Percentiles rank a stretch among this genome's conserved stretches.
Evolutionary conservation across 2,329 filamentous ascomycete species (phyloP).

Genomic region (Colletotrichum tabaci): DNA sequence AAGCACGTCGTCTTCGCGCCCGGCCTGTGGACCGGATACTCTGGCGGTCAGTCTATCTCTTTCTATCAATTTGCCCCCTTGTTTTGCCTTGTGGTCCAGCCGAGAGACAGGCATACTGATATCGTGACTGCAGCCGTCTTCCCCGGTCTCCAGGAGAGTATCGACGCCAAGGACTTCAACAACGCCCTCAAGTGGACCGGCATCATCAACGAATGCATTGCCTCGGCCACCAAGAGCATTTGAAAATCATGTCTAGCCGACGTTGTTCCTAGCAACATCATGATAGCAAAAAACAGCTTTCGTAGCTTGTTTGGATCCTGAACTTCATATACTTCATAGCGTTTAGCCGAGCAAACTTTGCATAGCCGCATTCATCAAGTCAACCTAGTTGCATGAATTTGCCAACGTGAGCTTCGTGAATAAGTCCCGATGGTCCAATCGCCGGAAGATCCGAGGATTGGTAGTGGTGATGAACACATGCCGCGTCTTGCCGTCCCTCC

Average conservation of each 20-base stretch:
- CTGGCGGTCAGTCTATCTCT: conserved; percentile 71
- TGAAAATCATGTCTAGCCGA: neutral
- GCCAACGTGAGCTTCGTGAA: neutral
- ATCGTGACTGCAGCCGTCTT: conserved; percentile 65
- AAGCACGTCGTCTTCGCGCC: conserved; percentile 97
- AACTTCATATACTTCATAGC: too few relatives aligned
- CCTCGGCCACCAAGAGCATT: conserved; percentile 59
- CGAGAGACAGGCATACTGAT: conserved; percentile 34
- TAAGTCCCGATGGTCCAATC: too few relatives aligned
- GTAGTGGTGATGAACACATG: neutral
- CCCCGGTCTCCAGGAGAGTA: conserved; percentile 74
- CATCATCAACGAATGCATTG: conserved; percentile 69
- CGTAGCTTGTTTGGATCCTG: neutral
- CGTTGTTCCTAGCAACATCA: neutral
- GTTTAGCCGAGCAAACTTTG: neutral
- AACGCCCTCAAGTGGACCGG: conserved; percentile 72
- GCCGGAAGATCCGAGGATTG: neutral
- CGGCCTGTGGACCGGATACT: conserved; percentile 91
- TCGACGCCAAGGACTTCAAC: conserved; percentile 70
- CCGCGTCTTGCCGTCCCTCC: neutral
- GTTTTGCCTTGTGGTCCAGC: conserved; percentile 24
- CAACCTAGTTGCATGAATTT: neutral
- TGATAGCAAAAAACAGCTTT: neutral
- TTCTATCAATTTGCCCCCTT: neutral
- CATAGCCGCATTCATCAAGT: neutral